Percentiles rank a stretch among this genome's conserved stretches.
Evolutionary conservation across 2,329 filamentous ascomycete genomes (phyloP).

Genomic region (Xylariaceae sp.): DNA sequence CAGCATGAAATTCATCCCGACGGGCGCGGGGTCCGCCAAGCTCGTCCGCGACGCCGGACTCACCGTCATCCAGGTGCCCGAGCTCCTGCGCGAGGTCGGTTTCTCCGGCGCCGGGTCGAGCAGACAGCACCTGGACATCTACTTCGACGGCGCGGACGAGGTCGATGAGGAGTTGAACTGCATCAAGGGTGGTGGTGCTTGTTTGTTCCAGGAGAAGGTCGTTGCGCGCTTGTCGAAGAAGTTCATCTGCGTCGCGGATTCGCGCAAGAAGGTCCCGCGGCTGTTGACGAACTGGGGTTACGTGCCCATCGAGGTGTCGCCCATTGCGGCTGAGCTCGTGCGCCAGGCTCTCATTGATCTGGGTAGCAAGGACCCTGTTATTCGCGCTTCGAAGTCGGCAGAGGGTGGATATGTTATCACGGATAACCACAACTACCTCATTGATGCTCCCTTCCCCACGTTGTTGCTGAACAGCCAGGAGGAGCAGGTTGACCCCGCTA

Average conservation of each 20-base stretch:
- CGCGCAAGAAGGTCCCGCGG: conserved; percentile 76
- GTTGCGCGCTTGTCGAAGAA: conserved; percentile 79
- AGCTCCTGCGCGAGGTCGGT: conserved; percentile 53
- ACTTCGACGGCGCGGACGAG: conserved; percentile 95
- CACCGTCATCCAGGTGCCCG: conserved; percentile 70
- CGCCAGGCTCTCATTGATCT: conserved; percentile 65
- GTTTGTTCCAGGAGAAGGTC: conserved; percentile 94
- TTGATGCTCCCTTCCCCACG: conserved; percentile 82
- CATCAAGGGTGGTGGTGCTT: conserved; percentile 97
- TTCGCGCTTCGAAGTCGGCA: conserved; percentile 66
- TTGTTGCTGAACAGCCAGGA: conserved; percentile 51
- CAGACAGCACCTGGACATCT: conserved; percentile 66
- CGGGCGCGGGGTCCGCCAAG: conserved; percentile 83
- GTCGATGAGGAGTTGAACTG: conserved; percentile 92
- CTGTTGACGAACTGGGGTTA: conserved; percentile 72
- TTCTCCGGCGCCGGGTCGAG: conserved; percentile 39
- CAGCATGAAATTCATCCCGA: conserved; percentile 81
- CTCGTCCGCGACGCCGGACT: conserved; percentile 77
- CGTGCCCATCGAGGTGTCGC: conserved; percentile 91
- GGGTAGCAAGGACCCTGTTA: conserved; percentile 63
- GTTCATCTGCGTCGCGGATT: conserved; percentile 88
- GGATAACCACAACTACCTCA: conserved; percentile 81
- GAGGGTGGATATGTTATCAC: conserved; percentile 77
- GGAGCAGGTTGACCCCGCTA: conserved; percentile 48
- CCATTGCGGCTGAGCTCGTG: conserved; percentile 73